These are phyloP conservation scores for Alectoria sarmentosa DNA, from an alignment of 495 filamentous ascomycete genomes.

Conservation along the genomic window DNA sequence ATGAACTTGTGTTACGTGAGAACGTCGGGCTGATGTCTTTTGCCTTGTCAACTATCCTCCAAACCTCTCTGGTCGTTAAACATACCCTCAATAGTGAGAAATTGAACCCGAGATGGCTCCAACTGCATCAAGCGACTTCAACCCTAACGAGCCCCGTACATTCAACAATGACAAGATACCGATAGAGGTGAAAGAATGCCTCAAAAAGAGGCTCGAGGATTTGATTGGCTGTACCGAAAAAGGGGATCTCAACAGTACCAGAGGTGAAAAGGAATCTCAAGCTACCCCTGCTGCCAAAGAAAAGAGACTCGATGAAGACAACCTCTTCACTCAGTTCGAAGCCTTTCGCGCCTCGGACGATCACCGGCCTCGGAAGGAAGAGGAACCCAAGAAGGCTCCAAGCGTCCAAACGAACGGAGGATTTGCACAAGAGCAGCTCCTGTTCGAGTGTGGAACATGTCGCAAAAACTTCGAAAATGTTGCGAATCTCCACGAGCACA, in stretches of 20 bases:
- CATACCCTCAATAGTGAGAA: not conserved
- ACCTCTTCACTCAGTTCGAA: not conserved
- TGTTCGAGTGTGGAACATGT: not conserved
- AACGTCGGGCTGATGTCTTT: not conserved
- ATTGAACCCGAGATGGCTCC: not conserved
- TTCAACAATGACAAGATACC: not conserved
- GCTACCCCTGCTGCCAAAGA: not conserved
- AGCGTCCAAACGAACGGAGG: not conserved
- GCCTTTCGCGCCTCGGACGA: not conserved
- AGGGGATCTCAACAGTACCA: not conserved
- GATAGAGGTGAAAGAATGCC: not conserved
- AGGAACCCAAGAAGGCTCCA: not conserved
- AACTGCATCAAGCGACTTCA: not conserved
- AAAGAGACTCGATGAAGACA: not conserved
- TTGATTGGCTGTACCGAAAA: not conserved
- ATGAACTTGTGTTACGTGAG: not conserved
- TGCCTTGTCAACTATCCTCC: not conserved
- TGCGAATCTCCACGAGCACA: not conserved
- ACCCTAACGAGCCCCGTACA: not conserved
- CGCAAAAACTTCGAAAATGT: not conserved
- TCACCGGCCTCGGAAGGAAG: not conserved
- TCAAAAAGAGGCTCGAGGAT: not conserved
- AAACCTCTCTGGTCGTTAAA: not conserved
- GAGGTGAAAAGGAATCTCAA: not conserved
- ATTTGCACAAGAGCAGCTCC: not conserved